Evolutionary conservation across 805 yeast genomes (phyloP).

Genomic region (Nadsonia fulvescens): DNA sequence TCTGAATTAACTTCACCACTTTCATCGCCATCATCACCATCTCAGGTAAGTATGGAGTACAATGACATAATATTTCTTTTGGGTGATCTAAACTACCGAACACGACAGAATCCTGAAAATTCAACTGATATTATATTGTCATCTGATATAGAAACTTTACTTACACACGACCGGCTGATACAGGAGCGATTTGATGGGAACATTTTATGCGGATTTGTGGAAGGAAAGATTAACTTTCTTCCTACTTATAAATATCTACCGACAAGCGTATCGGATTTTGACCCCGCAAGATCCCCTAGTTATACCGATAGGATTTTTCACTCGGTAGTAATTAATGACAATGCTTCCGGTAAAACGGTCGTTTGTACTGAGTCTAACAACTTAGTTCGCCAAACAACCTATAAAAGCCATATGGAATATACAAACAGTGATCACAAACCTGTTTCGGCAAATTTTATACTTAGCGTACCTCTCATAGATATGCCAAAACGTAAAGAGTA

Average conservation of each 20-base stretch:
- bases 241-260: constrained; percentile 35
- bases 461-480: constrained; percentile 22
- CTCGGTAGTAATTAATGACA: no score
- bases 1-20: no score
- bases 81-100: constrained; percentile 41
- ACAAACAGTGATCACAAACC: constrained; percentile 41
- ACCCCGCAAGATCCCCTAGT: constrained; percentile 29
- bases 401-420: constrained; percentile 14
- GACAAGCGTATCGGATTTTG: constrained; percentile 9
- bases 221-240: constrained; percentile 27
- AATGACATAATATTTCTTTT: constrained; percentile 26
- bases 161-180: constrained; percentile 27
- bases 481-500: constrained; percentile 19
- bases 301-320: constrained; percentile 41
- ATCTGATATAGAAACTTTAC: constrained; percentile 19
- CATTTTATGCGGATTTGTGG: constrained; percentile 29
- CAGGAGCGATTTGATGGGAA: constrained; percentile 19
- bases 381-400: constrained; percentile 11
- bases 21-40: no score
- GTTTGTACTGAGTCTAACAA: constrained; percentile 9
- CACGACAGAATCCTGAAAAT: constrained; percentile 17
- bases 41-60: no score
- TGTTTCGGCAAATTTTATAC: constrained; percentile 23
- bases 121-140: constrained; percentile 16
- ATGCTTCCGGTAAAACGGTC: no score